Percentiles rank a stretch among this genome's conserved stretches.
Evolutionary conservation across 2,329 filamentous ascomycete genomes (phyloP).

Genomic region (Phoma sp.): DNA sequence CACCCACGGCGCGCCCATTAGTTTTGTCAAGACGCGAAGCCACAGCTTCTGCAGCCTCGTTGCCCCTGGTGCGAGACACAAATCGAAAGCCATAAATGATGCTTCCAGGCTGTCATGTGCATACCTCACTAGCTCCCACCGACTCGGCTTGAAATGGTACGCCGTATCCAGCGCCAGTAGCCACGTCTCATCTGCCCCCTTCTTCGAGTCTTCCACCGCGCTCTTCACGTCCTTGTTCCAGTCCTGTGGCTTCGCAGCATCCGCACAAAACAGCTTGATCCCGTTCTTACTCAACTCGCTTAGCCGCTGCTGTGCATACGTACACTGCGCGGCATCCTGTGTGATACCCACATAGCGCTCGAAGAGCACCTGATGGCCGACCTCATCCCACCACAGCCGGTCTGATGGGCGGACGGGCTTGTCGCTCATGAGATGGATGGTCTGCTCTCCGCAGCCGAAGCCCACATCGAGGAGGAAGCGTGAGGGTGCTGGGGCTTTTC

Average conservation of each 20-base stretch:
- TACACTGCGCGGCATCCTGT: slow-evolving; percentile 55
- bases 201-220: slow-evolving; percentile 10
- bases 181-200: slow-evolving; percentile 50
- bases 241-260: slow-evolving; percentile 56
- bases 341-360: slow-evolving; percentile 60
- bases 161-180: slow-evolving; percentile 62
- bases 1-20: slow-evolving; percentile 56
- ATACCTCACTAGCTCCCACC: slow-evolving; percentile 54
- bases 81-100: slow-evolving; percentile 62
- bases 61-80: slow-evolving; percentile 47
- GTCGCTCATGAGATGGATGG: slow-evolving; percentile 50
- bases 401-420: slow-evolving; percentile 20
- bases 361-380: slow-evolving; percentile 13
- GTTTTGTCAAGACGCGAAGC: slow-evolving; percentile 52
- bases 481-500: too few species aligned
- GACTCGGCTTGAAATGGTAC: slow-evolving; percentile 63
- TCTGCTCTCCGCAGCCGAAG: slow-evolving; percentile 66
- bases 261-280: slow-evolving; percentile 54
- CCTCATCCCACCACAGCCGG: slow-evolving; percentile 24
- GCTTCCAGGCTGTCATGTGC: slow-evolving; percentile 52
- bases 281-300: slow-evolving; percentile 8
- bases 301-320: slow-evolving; percentile 35
- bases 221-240: slow-evolving; percentile 48
- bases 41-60: slow-evolving; percentile 32
- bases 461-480: slow-evolving; percentile 59